Percentiles rank a stretch among this genome's conserved stretches.
phyloP scores from a whole-genome alignment of 2,329 filamentous ascomycete species.

The Diaporthe velutina region DNA sequence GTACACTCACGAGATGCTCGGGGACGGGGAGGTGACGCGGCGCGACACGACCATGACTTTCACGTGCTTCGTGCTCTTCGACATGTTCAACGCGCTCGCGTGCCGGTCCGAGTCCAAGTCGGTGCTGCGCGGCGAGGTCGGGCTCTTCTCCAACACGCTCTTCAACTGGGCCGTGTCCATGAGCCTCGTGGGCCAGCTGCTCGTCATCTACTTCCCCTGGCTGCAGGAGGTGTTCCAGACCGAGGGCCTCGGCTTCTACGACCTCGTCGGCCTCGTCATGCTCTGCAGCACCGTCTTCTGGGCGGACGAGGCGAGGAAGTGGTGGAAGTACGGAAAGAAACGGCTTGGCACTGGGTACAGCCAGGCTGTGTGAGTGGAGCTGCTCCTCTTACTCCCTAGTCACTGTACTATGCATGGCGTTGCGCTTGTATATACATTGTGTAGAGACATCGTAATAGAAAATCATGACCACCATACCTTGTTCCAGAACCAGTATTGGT shows the following conservation, averaged over 20 bases:
- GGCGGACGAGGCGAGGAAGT: conserved; percentile 93
- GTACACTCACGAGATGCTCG: conserved; percentile 91
- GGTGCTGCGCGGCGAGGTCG: conserved; percentile 86
- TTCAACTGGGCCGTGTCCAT: conserved; percentile 97
- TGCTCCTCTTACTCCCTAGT: neutral
- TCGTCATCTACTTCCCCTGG: conserved; percentile 95
- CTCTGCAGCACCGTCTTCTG: conserved; percentile 94
- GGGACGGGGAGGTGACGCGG: conserved; percentile 84
- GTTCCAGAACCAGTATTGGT: neutral
- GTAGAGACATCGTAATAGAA: conserved; percentile 36
- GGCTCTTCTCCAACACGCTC: conserved; percentile 87
- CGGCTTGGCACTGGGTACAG: conserved; percentile 73
- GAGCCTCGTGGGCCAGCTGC: conserved; percentile 85
- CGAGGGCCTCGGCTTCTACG: conserved; percentile 80
- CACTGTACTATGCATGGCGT: conserved; percentile 15
- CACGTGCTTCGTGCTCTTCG: conserved; percentile 97
- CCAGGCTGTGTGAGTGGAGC: conserved; percentile 65
- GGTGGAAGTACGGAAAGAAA: conserved; percentile 71
- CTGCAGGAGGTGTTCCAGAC: conserved; percentile 97
- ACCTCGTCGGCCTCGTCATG: conserved; percentile 79
- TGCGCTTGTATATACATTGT: conserved; percentile 30
- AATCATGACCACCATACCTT: neutral
- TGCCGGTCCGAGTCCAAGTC: conserved; percentile 94
- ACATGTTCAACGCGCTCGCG: conserved; percentile 98
- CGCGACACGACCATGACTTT: conserved; percentile 99